These are phyloP conservation scores for Hawksworthiomyces lignivorus DNA, from an alignment of 2,329 filamentous ascomycete genomes.

Conservation along the genomic window DNA sequence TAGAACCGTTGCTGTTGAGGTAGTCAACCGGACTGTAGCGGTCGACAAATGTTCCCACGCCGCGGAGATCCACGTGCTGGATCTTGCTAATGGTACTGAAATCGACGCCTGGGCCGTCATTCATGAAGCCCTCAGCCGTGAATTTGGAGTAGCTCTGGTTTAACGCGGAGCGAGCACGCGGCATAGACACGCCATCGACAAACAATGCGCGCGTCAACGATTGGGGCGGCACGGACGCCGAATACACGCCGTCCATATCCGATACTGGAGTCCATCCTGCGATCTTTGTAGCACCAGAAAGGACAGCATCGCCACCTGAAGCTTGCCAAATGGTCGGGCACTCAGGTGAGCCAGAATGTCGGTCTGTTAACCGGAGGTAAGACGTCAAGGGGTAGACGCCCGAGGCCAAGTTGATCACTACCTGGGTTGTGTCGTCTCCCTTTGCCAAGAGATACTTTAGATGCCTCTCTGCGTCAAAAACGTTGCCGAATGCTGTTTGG, in stretches of 20 bases:
- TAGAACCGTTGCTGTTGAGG: neutral
- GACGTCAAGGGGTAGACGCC: neutral
- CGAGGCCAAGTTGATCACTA: neutral
- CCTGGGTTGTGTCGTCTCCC: neutral
- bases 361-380: neutral
- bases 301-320: neutral
- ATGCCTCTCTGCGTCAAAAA: neutral
- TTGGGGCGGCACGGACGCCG: neutral
- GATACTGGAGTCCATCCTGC: neutral
- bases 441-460: neutral
- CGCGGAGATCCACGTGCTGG: neutral
- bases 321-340: neutral
- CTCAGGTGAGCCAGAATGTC: neutral
- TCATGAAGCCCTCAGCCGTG: neutral
- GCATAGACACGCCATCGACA: neutral
- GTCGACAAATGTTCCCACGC: constrained; percentile 3
- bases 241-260: neutral
- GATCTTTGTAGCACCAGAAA: neutral
- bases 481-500: neutral
- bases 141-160: neutral
- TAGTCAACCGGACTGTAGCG: constrained; percentile 10
- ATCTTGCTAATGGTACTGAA: neutral
- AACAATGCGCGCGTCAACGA: neutral
- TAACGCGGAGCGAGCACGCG: neutral
- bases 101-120: neutral